These are phyloP conservation scores for Epichloe festucae DNA, from an alignment of 2,329 filamentous ascomycete species.

Conservation along the genomic window DNA sequence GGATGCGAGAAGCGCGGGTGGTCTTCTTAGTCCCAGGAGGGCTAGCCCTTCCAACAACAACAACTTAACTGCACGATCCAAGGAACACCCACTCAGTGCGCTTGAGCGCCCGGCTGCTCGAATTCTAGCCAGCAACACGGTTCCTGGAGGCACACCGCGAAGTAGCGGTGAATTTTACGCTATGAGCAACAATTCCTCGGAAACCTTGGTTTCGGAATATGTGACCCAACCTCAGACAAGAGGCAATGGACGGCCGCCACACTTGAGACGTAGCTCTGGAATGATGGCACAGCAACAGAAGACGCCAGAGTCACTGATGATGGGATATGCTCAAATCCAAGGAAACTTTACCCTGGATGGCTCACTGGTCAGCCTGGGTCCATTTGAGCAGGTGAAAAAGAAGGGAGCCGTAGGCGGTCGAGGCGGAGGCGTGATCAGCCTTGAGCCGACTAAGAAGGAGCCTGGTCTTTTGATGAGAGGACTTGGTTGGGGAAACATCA, in stretches of 20 bases:
- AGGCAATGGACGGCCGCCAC: constrained; percentile 25
- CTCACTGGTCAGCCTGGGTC: constrained; percentile 74
- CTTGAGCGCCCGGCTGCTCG: constrained; percentile 48
- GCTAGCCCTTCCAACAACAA: constrained; percentile 19
- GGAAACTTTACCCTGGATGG: constrained; percentile 88
- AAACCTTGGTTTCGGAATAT: constrained; percentile 87
- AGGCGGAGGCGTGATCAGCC: constrained; percentile 71
- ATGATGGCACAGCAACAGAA: constrained; percentile 30
- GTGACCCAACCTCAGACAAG: constrained; percentile 36
- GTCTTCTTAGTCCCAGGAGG: constrained; percentile 26
- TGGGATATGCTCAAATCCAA: constrained; percentile 92
- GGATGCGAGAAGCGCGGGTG: constrained; percentile 21
- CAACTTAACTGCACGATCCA: constrained; percentile 26
- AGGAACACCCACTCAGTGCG: constrained; percentile 34
- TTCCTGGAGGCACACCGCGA: constrained; percentile 62
- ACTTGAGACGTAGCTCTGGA: constrained; percentile 34
- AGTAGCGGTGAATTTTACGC: constrained; percentile 95
- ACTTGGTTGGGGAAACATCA: constrained; percentile 79
- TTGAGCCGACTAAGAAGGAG: constrained; percentile 60
- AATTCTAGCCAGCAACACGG: constrained; percentile 65
- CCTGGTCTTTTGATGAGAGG: constrained; percentile 72
- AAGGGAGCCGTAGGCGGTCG: constrained; percentile 84
- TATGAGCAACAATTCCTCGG: constrained; percentile 85
- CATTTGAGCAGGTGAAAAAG: constrained; percentile 92
- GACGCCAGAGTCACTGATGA: constrained; percentile 74